Percentiles rank a stretch among this genome's conserved stretches.
Conservation (phyloP, 371 early-diverging fungal species). For the Saksenaea oblongispora region DNA sequence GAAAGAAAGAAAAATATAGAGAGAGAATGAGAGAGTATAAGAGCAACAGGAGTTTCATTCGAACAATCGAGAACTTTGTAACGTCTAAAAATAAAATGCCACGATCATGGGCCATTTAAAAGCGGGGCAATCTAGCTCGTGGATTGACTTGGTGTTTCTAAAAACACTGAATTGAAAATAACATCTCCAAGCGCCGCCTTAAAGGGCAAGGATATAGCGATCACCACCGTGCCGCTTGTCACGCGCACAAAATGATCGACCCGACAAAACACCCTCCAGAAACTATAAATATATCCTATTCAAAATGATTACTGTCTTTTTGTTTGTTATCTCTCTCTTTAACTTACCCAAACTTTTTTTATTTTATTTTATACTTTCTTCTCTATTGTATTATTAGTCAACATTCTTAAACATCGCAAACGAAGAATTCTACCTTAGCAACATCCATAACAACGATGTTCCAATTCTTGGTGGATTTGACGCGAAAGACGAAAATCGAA, state of each 20-base stretch:
- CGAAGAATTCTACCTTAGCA: neutral
- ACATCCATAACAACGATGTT: slow-evolving; percentile 17
- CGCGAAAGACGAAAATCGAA: slow-evolving; percentile 16
- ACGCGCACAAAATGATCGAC: neutral
- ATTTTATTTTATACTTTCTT: neutral
- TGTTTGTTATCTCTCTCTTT: neutral
- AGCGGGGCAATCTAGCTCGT: neutral
- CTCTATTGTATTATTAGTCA: neutral
- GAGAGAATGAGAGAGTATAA: too few species aligned
- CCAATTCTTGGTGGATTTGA: slow-evolving; percentile 24
- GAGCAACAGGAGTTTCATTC: too few species aligned
- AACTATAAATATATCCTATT: neutral
- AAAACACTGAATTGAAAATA: neutral
- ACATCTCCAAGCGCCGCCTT: neutral
- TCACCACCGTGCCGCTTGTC: neutral
- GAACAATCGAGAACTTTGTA: neutral
- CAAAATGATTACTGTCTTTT: neutral
- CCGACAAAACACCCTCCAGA: neutral
- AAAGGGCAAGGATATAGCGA: too few species aligned
- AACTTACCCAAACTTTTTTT: neutral
- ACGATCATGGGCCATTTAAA: neutral
- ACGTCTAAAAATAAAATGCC: neutral
- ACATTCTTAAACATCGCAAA: neutral
- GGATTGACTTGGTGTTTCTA: neutral
- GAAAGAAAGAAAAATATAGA: neutral